A percentile compares a stretch with the other conserved stretches of the same genome.
These are phyloP conservation scores for Pseudonitzschia multiseries DNA, from an alignment of 108 stramenopile species.

Conservation along the genomic window DNA sequence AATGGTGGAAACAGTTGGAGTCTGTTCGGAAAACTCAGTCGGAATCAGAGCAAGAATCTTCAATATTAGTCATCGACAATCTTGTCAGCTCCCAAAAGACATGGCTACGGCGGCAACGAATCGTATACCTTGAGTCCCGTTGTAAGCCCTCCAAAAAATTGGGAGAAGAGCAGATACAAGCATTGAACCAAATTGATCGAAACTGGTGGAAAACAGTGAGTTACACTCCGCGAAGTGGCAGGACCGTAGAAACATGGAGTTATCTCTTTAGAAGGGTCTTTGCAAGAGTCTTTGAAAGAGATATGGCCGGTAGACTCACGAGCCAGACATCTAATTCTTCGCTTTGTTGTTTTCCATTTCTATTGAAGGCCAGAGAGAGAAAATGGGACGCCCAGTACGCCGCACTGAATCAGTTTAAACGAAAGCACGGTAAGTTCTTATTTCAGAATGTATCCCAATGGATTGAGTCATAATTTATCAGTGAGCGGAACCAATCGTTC, in stretches of 20 bases:
- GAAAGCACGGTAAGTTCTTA: constrained; percentile 7
- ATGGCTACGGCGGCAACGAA: constrained; percentile 9
- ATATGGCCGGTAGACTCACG: not conserved
- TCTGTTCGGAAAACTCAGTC: not conserved
- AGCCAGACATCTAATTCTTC: not conserved
- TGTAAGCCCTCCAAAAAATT: not conserved
- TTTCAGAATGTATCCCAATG: not conserved
- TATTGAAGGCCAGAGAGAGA: not conserved
- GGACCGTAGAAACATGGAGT: too few species aligned
- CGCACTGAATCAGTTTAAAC: not conserved
- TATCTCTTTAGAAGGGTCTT: too few species aligned
- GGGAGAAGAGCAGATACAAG: not conserved
- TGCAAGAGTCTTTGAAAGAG: too few species aligned
- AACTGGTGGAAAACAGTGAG: constrained; percentile 12
- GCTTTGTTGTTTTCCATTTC: not conserved
- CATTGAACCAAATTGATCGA: not conserved
- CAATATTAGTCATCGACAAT: not conserved
- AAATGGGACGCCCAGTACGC: constrained; percentile 5
- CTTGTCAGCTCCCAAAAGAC: not conserved
- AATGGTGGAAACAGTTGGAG: constrained; percentile 13
- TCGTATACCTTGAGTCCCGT: not conserved
- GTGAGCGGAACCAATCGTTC: too few species aligned
- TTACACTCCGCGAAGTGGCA: not conserved
- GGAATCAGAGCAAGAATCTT: not conserved
- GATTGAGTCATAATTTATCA: not conserved